Evolutionary conservation across 2,329 filamentous ascomycete species (phyloP).

Genomic region (Colletotrichum aenigma): DNA sequence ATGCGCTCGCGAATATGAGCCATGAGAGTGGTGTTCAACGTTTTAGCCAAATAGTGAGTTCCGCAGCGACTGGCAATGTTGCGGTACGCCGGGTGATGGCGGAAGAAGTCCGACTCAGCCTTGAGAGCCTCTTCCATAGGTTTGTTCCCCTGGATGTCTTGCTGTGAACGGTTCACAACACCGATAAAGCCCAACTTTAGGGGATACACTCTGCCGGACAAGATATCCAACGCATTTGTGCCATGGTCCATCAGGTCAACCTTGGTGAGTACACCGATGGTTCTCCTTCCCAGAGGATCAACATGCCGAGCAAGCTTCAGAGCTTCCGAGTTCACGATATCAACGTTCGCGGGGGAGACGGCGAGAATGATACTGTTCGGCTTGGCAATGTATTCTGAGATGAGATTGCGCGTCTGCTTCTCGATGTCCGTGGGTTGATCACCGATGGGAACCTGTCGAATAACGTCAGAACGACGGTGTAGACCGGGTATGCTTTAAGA

Average conservation of each 20-base stretch:
- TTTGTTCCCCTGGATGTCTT: conserved; percentile 96
- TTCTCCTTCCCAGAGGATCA: conserved; percentile 90
- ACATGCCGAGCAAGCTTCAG: conserved; percentile 97
- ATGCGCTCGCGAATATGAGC: conserved; percentile 92
- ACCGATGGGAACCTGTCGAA: conserved; percentile 82
- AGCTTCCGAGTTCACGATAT: conserved; percentile 97
- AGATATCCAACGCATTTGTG: conserved; percentile 95
- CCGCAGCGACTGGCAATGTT: conserved; percentile 95
- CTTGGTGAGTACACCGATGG: conserved; percentile 96
- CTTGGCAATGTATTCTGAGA: conserved; percentile 98
- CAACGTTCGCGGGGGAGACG: conserved; percentile 96
- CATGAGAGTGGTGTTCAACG: conserved; percentile 94
- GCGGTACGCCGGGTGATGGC: conserved; percentile 93
- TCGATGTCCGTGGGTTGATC: conserved; percentile 98
- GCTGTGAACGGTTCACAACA: conserved; percentile 96
- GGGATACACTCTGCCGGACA: conserved; percentile 96
- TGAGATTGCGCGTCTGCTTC: conserved; percentile 95
- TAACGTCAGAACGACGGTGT: conserved; percentile 10
- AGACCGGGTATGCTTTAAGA: neutral
- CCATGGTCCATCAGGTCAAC: conserved; percentile 98
- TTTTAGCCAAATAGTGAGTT: conserved; percentile 93
- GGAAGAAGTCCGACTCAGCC: conserved; percentile 93
- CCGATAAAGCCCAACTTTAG: conserved; percentile 97
- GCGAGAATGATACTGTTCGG: conserved; percentile 98
- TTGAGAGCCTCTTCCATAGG: conserved; percentile 91